These are phyloP conservation scores for Botryotinia globosa DNA, from an alignment of 2,329 filamentous ascomycete genomes.

Conservation along the genomic window DNA sequence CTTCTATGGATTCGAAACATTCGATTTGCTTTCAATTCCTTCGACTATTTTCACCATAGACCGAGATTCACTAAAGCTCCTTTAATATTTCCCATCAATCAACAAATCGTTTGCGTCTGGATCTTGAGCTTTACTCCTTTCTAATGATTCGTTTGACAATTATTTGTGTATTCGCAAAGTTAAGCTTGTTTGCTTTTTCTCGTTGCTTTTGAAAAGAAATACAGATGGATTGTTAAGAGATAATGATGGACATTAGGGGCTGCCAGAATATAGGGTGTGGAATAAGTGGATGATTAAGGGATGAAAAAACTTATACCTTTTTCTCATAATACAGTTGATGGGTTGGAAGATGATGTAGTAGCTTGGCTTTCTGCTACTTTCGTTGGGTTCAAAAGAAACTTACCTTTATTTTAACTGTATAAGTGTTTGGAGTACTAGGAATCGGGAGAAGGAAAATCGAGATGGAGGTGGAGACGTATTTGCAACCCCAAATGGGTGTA, in stretches of 20 bases:
- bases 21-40: slow-evolving; percentile 5
- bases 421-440: background rate
- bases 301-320: background rate
- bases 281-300: background rate
- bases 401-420: slow-evolving; percentile 6
- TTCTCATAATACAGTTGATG: background rate
- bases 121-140: slow-evolving; percentile 1
- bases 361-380: slow-evolving; percentile 10
- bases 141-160: slow-evolving; percentile 1
- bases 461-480: background rate
- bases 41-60: slow-evolving; percentile 12
- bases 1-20: slow-evolving; percentile 1
- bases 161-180: slow-evolving; percentile 2
- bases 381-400: slow-evolving; percentile 6
- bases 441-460: background rate
- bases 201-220: slow-evolving; percentile 3
- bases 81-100: slow-evolving; percentile 6
- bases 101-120: slow-evolving; percentile 2
- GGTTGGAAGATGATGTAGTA: background rate
- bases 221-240: slow-evolving; percentile 8
- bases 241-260: background rate
- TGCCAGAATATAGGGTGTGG: background rate
- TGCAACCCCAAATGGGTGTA: background rate
- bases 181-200: slow-evolving; percentile 3
- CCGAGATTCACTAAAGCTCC: background rate